Base-by-base conservation (phyloP, 139 green algal genomes). In the Coelastrella sp. region DNA sequence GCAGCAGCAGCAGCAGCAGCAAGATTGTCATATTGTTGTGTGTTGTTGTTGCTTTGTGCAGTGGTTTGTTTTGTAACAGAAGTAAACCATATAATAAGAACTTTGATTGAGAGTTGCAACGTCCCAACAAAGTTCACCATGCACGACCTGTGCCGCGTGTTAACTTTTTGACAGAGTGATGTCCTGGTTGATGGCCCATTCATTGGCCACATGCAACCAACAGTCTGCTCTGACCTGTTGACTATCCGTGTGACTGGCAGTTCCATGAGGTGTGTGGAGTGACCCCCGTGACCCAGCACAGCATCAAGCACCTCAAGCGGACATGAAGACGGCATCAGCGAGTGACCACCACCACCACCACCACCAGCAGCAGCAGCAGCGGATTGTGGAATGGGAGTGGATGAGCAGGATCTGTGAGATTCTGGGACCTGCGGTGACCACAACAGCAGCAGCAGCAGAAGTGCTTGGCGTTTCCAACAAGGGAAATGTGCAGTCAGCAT, bases 211-310 rank as follows among this genome's bases (percentile, higher is more conserved):
- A n/a, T n/a, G n/a, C n/a, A n/a, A n/a, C n/a, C n/a, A n/a, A n/a
- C n/a, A n/a, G n/a, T n/a, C n/a, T n/a, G n/a, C 24, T 17, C 66
- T 58, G 65, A 81, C 84, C 84, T 88, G 84, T 66, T 88, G 66
- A 88, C 27, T 12, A 88, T 88, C 15, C 22, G 25, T 11, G 17
- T n/a, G 14, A 88, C 84, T 9, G 84, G 84, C 84, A 88, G 68
- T 35, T 88, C 22, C 58, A 78, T 35, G 49, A 88, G 35, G 7
- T n/a, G 25, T 15, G 22, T 68, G 22, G 9, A 11, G n/a, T 88
- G 84, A 9, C 84, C 84, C 7, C 35, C 68, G 7, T 22, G 19
- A 27, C 6, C 22, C 49, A 88, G 27, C 35, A 88, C 58, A 7
- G 80, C 9, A n/a, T 81, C 66, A 17, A 88, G 49, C 84, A 87